A percentile compares a stretch with the other conserved stretches of the same genome.
These are phyloP conservation scores for Immersiella caudata DNA, from an alignment of 495 filamentous ascomycete species.

Conservation along the genomic window DNA sequence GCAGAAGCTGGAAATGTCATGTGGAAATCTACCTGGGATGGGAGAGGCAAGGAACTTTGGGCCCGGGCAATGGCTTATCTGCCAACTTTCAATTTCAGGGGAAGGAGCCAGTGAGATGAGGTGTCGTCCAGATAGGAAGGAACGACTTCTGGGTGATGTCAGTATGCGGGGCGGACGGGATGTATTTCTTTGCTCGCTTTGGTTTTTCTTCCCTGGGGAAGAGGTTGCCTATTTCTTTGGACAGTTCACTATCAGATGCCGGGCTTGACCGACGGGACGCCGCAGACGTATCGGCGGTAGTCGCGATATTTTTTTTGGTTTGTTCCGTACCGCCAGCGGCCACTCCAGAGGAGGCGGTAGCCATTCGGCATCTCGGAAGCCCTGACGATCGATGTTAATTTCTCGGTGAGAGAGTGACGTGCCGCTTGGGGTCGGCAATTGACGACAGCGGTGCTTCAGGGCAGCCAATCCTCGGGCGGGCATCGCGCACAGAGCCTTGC, in stretches of 20 bases:
- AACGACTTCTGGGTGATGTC: not conserved
- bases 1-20: not conserved
- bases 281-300: not conserved
- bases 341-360: not conserved
- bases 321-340: not conserved
- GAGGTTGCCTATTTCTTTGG: no score
- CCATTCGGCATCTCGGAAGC: not conserved
- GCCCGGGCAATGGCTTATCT: not conserved
- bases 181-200: not conserved
- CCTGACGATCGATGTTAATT: slow-evolving; percentile 5
- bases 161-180: not conserved
- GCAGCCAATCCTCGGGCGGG: not conserved
- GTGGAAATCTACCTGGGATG: not conserved
- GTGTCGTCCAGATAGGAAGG: not conserved
- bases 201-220: not conserved
- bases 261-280: not conserved
- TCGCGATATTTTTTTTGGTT: not conserved
- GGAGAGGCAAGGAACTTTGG: no score
- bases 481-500: slow-evolving; percentile 7
- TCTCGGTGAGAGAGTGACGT: slow-evolving; percentile 7
- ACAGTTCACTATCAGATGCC: not conserved
- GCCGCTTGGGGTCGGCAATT: not conserved
- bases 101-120: not conserved
- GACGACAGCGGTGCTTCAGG: not conserved
- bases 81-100: not conserved